Percentiles rank a stretch among this genome's conserved stretches.
Conservation (phyloP, 2,329 filamentous ascomycete genomes). For the Aureobasidium sp. region DNA sequence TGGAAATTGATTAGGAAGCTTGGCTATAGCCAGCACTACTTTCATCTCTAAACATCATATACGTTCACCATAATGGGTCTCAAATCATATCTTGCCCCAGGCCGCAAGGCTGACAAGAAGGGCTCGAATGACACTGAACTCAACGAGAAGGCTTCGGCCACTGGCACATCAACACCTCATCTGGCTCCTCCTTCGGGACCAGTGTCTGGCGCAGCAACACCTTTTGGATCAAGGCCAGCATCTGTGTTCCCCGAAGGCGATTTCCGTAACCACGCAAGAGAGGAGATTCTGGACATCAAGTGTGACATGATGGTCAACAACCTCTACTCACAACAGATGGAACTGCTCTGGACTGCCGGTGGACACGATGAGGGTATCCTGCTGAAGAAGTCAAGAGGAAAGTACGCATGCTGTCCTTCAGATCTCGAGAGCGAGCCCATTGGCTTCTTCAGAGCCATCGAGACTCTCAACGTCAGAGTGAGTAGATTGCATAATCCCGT, state of each 20-base stretch:
- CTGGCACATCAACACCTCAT: constrained; percentile 10
- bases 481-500: constrained; percentile 18
- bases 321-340: constrained; percentile 54
- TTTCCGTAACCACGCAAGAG: constrained; percentile 32
- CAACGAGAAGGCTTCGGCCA: constrained; percentile 4
- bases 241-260: constrained; percentile 30
- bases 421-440: constrained; percentile 38
- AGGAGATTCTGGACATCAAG: constrained; percentile 46
- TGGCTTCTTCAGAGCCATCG: constrained; percentile 43
- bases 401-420: constrained; percentile 45
- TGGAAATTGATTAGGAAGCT: background rate
- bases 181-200: background rate
- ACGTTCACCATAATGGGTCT: constrained; percentile 14
- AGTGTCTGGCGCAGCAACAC: constrained; percentile 14
- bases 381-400: constrained; percentile 44
- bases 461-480: constrained; percentile 47
- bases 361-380: constrained; percentile 47
- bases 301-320: constrained; percentile 56
- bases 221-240: constrained; percentile 26
- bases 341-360: constrained; percentile 44
- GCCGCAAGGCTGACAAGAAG: constrained; percentile 12
- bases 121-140: background rate
- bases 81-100: constrained; percentile 17
- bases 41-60: background rate
- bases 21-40: constrained; percentile 11